Conservation (phyloP, 2,329 filamentous ascomycete species). For the Ascochyta koolunga region DNA sequence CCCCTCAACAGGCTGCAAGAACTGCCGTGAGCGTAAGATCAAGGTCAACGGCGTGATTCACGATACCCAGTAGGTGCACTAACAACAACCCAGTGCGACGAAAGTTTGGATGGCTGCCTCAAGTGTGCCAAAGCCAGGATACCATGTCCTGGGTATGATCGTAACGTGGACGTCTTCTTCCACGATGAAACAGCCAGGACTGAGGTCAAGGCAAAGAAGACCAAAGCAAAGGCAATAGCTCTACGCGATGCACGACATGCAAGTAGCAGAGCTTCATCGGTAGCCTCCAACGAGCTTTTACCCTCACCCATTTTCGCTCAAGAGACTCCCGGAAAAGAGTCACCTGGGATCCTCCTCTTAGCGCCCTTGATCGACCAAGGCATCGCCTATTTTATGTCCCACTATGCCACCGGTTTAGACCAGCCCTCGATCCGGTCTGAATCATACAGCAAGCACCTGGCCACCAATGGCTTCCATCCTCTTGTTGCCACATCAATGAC, state of each 20-base stretch:
- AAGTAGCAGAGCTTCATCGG: neutral
- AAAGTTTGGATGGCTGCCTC: constrained; percentile 33
- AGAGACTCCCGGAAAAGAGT: neutral
- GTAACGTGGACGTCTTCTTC: constrained; percentile 37
- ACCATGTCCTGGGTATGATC: constrained; percentile 42
- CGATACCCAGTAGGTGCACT: neutral
- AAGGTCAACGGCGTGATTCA: constrained; percentile 36
- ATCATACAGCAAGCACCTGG: constrained; percentile 30
- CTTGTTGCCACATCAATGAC: constrained; percentile 43
- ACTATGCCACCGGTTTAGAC: constrained; percentile 34
- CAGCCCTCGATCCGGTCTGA: constrained; percentile 34
- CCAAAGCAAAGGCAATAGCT: constrained; percentile 40
- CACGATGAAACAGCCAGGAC: constrained; percentile 40
- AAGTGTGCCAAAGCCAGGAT: constrained; percentile 34
- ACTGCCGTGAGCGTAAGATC: constrained; percentile 50
- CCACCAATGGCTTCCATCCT: constrained; percentile 42
- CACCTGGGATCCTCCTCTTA: constrained; percentile 22
- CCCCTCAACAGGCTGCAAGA: constrained; percentile 42
- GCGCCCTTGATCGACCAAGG: constrained; percentile 38
- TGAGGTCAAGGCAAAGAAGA: constrained; percentile 32
- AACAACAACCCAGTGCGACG: constrained; percentile 36
- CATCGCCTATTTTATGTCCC: constrained; percentile 43
- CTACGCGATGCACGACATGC: constrained; percentile 23
- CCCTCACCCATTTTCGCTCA: constrained; percentile 6
- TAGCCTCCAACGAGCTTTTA: neutral